phyloP scores from a whole-genome alignment of 2,329 filamentous ascomycete genomes.

The Pseudogymnoascus sp. region DNA sequence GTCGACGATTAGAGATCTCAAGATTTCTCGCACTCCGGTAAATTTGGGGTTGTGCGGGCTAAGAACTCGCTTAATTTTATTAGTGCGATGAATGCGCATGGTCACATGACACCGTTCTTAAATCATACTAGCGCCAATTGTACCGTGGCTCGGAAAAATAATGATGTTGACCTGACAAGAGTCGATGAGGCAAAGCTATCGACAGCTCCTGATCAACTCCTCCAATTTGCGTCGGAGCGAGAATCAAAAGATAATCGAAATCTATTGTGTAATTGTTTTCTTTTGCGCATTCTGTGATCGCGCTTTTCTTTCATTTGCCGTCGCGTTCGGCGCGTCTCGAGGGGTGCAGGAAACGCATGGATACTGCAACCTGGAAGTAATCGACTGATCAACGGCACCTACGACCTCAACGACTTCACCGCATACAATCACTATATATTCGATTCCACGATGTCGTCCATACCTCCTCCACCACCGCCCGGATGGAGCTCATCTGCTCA shows the following conservation, averaged over 20 bases:
- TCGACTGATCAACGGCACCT: background rate
- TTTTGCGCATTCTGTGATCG: constrained; percentile 9
- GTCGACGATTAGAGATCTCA: constrained; percentile 23
- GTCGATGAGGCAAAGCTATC: constrained; percentile 6
- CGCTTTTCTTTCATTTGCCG: constrained; percentile 11
- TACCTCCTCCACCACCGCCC: constrained; percentile 61
- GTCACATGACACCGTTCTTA: background rate
- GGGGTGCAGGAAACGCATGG: constrained; percentile 3
- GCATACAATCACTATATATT: background rate
- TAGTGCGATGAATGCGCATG: constrained; percentile 1
- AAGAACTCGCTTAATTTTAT: constrained; percentile 17
- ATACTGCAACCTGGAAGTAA: constrained; percentile 5
- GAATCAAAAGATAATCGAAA: constrained; percentile 9
- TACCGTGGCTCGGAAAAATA: constrained; percentile 10
- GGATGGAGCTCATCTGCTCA: constrained; percentile 51
- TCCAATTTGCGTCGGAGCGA: constrained; percentile 5
- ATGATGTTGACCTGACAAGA: constrained; percentile 10
- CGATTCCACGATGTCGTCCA: constrained; percentile 44
- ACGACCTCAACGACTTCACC: constrained; percentile 11
- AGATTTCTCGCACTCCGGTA: constrained; percentile 18
- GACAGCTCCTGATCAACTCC: constrained; percentile 7
- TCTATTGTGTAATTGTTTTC: constrained; percentile 3
- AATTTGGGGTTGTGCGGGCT: constrained; percentile 34
- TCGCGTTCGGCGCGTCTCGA: constrained; percentile 14
- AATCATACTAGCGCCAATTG: background rate